These are phyloP conservation scores for Millerozyma acaciae DNA, from an alignment of 805 yeast species.

Conservation along the genomic window DNA sequence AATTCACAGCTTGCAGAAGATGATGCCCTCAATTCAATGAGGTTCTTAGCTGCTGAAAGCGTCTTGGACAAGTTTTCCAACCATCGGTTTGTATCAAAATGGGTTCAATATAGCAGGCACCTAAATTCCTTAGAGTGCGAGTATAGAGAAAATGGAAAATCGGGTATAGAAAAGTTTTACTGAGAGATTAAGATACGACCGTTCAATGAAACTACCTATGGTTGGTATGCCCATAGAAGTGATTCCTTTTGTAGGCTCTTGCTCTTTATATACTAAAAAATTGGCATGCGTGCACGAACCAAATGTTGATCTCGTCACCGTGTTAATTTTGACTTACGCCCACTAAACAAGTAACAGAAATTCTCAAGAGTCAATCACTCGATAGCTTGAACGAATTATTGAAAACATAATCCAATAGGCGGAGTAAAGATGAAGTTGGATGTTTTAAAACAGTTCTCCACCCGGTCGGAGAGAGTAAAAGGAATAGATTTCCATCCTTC, in stretches of 20 bases:
- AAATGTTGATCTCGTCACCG: conserved; percentile 10
- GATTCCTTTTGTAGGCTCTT: neutral
- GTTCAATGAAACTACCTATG: too few relatives aligned
- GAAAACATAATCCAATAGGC: conserved; percentile 2
- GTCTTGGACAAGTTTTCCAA: conserved; percentile 60
- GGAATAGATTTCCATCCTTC: conserved; percentile 97
- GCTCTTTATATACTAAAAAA: neutral
- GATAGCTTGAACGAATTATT: neutral
- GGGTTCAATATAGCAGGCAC: conserved; percentile 38
- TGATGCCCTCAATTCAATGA: conserved; percentile 34
- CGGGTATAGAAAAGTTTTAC: conserved; percentile 25
- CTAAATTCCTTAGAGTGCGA: conserved; percentile 19
- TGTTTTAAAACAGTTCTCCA: conserved; percentile 72
- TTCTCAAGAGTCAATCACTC: conserved; percentile 3
- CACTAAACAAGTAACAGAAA: conserved; percentile 3
- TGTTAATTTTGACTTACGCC: conserved; percentile 7
- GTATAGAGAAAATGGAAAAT: conserved; percentile 26
- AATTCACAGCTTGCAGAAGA: conserved; percentile 22
- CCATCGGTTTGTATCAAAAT: conserved; percentile 47
- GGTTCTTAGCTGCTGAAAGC: conserved; percentile 44
- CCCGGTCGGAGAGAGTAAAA: conserved; percentile 94
- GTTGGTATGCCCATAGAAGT: too few relatives aligned
- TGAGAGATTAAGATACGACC: too few relatives aligned
- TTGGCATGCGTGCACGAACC: conserved; percentile 3
- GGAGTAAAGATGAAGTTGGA: conserved; percentile 34